phyloP scores from a whole-genome alignment of 352 stramenopile genomes.

The Phytophthora hibernalis region DNA sequence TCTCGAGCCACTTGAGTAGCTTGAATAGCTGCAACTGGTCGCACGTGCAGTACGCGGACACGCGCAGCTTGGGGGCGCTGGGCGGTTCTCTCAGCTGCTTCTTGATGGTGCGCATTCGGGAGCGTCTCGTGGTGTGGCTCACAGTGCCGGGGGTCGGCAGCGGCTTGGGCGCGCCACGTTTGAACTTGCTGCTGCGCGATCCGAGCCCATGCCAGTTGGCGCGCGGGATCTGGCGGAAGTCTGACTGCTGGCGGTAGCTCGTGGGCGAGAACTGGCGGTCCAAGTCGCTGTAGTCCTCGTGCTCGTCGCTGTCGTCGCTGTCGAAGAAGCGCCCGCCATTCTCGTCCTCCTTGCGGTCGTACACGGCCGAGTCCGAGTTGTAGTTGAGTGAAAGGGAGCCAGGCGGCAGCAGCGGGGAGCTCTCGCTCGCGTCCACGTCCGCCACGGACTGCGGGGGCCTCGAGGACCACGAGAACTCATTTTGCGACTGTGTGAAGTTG shows the following conservation, averaged over 20 bases:
- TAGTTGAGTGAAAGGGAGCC: constrained; percentile 75
- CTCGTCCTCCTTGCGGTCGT: constrained; percentile 55
- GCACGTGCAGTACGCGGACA: constrained; percentile 88
- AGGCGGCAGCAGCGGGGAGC: constrained; percentile 58
- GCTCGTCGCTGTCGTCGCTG: constrained; percentile 50
- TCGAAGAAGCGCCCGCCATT: constrained; percentile 23
- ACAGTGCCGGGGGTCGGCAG: constrained; percentile 49
- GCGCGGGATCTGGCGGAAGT: constrained; percentile 51
- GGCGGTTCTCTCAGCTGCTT: constrained; percentile 77
- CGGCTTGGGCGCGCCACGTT: constrained; percentile 44
- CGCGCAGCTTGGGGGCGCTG: constrained; percentile 79
- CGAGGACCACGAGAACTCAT: constrained; percentile 35
- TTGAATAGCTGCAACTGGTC: constrained; percentile 89
- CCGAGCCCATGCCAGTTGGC: constrained; percentile 67
- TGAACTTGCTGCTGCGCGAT: constrained; percentile 60
- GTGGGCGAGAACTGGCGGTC: constrained; percentile 51
- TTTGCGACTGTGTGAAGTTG: too few species aligned
- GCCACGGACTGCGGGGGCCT: constrained; percentile 29
- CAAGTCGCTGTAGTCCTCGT: constrained; percentile 42
- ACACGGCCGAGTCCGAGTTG: constrained; percentile 88
- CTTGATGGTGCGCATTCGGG: constrained; percentile 86
- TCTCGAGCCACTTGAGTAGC: constrained; percentile 88
- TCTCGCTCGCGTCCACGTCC: constrained; percentile 39
- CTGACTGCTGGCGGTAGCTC: constrained; percentile 43
- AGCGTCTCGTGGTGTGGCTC: constrained; percentile 80